Conservation (phyloP, 2,329 filamentous ascomycete species). For the Reticulascus tulasneorum region DNA sequence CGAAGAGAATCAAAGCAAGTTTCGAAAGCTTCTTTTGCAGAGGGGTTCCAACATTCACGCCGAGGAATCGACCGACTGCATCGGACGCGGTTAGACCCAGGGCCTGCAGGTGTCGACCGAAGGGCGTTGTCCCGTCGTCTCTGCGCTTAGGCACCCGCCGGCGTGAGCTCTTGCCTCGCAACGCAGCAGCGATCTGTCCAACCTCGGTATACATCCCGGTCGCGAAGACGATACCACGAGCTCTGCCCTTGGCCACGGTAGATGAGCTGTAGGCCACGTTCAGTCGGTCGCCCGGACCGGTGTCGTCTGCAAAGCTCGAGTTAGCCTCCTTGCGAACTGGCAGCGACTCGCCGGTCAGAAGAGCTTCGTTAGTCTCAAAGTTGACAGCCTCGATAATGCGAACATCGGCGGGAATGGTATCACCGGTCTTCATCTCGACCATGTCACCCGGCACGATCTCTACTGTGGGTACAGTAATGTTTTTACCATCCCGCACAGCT, state of each 20-base stretch:
- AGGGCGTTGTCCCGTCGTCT: slow-evolving; percentile 34
- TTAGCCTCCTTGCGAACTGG: slow-evolving; percentile 52
- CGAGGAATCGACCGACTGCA: slow-evolving; percentile 42
- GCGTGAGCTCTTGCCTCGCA: slow-evolving; percentile 33
- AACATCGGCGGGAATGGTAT: slow-evolving; percentile 59
- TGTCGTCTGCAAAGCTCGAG: slow-evolving; percentile 36
- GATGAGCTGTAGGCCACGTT: slow-evolving; percentile 62
- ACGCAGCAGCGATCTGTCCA: slow-evolving; percentile 52
- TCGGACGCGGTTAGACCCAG: slow-evolving; percentile 32
- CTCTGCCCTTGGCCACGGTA: slow-evolving; percentile 58
- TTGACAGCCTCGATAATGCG: slow-evolving; percentile 58
- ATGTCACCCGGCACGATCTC: slow-evolving; percentile 56
- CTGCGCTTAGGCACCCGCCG: slow-evolving; percentile 35
- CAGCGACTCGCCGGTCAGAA: slow-evolving; percentile 61
- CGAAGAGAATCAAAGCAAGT: slow-evolving; percentile 64
- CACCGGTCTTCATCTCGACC: slow-evolving; percentile 50
- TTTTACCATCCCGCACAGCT: slow-evolving; percentile 37
- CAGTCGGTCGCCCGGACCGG: slow-evolving; percentile 51
- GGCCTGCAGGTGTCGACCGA: slow-evolving; percentile 28
- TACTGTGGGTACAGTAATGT: slow-evolving; percentile 31
- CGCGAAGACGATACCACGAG: slow-evolving; percentile 55
- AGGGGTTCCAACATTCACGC: slow-evolving; percentile 57
- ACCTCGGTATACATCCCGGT: slow-evolving; percentile 61
- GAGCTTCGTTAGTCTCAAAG: slow-evolving; percentile 63
- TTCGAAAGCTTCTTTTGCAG: slow-evolving; percentile 67